Conservation (phyloP, 495 filamentous ascomycete species). For the Tricharina praecox region DNA sequence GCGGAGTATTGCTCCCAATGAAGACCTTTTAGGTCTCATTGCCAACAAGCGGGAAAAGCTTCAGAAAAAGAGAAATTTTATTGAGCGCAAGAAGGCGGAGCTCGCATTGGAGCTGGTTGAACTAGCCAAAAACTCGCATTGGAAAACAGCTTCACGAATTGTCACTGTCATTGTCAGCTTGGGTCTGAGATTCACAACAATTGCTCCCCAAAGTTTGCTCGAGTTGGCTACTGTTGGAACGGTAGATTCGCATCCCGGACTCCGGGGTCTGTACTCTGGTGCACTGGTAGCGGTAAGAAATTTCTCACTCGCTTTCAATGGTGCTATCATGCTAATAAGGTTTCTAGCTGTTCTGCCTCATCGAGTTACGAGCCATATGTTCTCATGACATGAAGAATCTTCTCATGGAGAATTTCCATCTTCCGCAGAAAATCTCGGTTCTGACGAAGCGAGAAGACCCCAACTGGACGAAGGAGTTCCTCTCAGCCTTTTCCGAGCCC, state of each 20-base stretch:
- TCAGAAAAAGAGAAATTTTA: conserved; percentile 48
- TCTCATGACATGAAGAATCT: conserved; percentile 72
- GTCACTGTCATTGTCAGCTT: conserved; percentile 77
- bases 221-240: conserved; percentile 71
- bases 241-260: conserved; percentile 74
- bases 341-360: conserved; percentile 48
- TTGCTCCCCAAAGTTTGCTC: conserved; percentile 63
- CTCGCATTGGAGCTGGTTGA: conserved; percentile 68
- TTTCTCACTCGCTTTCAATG: too few species aligned
- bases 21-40: conserved; percentile 48
- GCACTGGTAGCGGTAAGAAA: conserved; percentile 45
- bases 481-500: conserved; percentile 59
- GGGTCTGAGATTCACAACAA: conserved; percentile 71
- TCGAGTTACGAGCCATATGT: conserved; percentile 75
- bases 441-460: conserved; percentile 54
- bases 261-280: conserved; percentile 64
- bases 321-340: too few species aligned
- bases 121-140: conserved; percentile 62
- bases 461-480: conserved; percentile 57
- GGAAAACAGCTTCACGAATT: conserved; percentile 84
- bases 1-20: conserved; percentile 53
- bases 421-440: conserved; percentile 58
- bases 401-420: conserved; percentile 54
- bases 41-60: conserved; percentile 50
- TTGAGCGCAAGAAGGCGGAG: conserved; percentile 67